A percentile compares a stretch with the other conserved stretches of the same genome.
Conservation (phyloP, 495 filamentous ascomycete genomes). For the Acidiella bohemica region DNA sequence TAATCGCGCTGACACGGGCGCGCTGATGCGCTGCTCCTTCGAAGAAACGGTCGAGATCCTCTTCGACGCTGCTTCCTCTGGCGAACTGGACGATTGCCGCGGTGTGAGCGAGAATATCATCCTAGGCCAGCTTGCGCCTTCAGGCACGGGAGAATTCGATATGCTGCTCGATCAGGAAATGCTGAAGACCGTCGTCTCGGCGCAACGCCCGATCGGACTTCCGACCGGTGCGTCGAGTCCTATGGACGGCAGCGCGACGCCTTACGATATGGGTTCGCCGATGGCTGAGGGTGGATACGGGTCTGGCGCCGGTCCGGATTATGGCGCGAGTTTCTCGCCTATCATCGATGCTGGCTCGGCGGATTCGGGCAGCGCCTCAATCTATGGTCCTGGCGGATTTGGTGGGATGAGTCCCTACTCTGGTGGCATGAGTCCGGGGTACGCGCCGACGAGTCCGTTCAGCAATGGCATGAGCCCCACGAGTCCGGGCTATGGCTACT, state of each 20-base stretch:
- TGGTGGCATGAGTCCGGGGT: slow-evolving; percentile 54
- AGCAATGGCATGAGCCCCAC: slow-evolving; percentile 54
- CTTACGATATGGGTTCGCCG: slow-evolving; percentile 86
- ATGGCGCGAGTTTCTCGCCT: slow-evolving; percentile 76
- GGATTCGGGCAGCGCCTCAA: slow-evolving; percentile 63
- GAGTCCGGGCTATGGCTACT: slow-evolving; percentile 64
- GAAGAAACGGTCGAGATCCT: slow-evolving; percentile 99
- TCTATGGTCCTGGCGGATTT: slow-evolving; percentile 37
- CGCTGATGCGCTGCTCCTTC: slow-evolving; percentile 98
- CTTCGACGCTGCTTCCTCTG: slow-evolving; percentile 80
- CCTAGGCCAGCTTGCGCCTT: slow-evolving; percentile 88
- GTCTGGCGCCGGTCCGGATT: slow-evolving; percentile 48
- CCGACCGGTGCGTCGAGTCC: slow-evolving; percentile 47
- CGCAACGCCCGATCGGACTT: slow-evolving; percentile 66
- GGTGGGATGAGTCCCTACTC: slow-evolving; percentile 56
- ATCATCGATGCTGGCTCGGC: slow-evolving; percentile 58
- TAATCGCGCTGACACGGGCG: slow-evolving; percentile 93
- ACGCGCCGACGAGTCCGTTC: slow-evolving; percentile 66
- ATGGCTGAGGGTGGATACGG: slow-evolving; percentile 60
- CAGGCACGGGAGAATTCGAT: slow-evolving; percentile 91
- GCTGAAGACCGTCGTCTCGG: slow-evolving; percentile 76
- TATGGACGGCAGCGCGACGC: slow-evolving; percentile 63
- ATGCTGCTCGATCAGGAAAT: slow-evolving; percentile 84
- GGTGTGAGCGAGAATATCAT: slow-evolving; percentile 99
- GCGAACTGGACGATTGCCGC: slow-evolving; percentile 92